A percentile compares a stretch with the other conserved stretches of the same genome.
Conservation (phyloP, 345 rosid genomes). For the Trapa bicornis region DNA sequence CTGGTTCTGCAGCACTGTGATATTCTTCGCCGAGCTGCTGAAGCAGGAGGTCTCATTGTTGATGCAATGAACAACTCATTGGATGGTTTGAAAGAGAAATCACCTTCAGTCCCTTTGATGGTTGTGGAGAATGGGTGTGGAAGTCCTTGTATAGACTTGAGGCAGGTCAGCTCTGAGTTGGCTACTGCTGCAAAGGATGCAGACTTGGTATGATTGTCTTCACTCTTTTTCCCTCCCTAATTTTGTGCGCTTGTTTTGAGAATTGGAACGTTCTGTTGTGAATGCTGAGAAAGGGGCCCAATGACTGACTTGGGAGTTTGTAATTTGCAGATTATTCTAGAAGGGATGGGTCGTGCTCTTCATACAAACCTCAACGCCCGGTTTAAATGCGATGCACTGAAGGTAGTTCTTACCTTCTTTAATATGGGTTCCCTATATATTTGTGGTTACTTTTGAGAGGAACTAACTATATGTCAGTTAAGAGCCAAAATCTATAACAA, state of each 20-base stretch:
- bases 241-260: background rate
- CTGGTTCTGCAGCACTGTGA: conserved; percentile 63
- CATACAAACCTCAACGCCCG: conserved; percentile 79
- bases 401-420: conserved; percentile 28
- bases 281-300: background rate
- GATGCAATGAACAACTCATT: conserved; percentile 69
- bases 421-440: background rate
- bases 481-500: background rate
- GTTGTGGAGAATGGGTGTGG: conserved; percentile 99
- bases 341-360: conserved; percentile 98
- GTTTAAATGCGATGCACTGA: conserved; percentile 77
- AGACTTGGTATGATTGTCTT: conserved; percentile 49
- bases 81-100: conserved; percentile 50
- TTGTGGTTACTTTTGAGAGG: background rate
- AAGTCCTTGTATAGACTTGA: conserved; percentile 91
- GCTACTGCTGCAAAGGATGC: conserved; percentile 91
- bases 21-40: conserved; percentile 91
- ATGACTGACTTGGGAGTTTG: background rate
- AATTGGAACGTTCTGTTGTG: background rate
- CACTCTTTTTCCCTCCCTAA: background rate
- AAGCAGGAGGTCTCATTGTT: conserved; percentile 85
- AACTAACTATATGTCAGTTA: background rate
- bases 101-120: conserved; percentile 77
- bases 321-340: conserved; percentile 60
- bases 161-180: conserved; percentile 99